These are phyloP conservation scores for Chiua virens DNA, from an alignment of 768 basidiomycete genomes.

Conservation along the genomic window DNA sequence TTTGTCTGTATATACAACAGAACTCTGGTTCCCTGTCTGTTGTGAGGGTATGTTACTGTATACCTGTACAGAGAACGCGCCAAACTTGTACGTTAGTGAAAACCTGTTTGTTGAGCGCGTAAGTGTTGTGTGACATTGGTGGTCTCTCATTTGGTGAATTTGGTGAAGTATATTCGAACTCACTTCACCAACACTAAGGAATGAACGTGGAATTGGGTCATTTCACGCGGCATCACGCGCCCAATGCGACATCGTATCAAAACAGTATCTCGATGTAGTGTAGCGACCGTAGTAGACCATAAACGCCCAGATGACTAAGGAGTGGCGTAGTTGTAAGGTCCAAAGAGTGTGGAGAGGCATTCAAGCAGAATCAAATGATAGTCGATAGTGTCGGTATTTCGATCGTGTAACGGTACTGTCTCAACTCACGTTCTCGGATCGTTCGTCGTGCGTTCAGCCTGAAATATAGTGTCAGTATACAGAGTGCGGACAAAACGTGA, in stretches of 20 bases:
- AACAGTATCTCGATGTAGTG: too few species aligned
- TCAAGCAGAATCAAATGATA: not conserved
- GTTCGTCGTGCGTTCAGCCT: slow-evolving; percentile 8
- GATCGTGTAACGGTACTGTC: not conserved
- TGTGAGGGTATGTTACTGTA: not conserved
- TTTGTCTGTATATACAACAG: not conserved
- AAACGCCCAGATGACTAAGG: too few species aligned
- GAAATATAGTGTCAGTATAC: not conserved
- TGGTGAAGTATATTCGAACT: too few species aligned
- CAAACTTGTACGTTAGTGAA: not conserved
- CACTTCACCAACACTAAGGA: too few species aligned
- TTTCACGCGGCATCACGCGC: too few species aligned
- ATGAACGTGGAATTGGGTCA: too few species aligned
- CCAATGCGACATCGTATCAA: too few species aligned
- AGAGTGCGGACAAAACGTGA: not conserved
- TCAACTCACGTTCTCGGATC: slow-evolving; percentile 13
- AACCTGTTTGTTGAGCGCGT: too few species aligned
- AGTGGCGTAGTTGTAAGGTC: not conserved
- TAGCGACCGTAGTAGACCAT: too few species aligned
- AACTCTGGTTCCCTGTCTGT: not conserved
- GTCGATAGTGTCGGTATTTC: slow-evolving; percentile 6
- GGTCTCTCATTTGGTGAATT: too few species aligned
- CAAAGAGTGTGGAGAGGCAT: not conserved
- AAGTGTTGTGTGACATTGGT: too few species aligned
- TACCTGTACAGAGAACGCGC: not conserved